Base-by-base conservation (phyloP, 2,329 filamentous ascomycete species). In the Phialocephala subalpina region DNA sequence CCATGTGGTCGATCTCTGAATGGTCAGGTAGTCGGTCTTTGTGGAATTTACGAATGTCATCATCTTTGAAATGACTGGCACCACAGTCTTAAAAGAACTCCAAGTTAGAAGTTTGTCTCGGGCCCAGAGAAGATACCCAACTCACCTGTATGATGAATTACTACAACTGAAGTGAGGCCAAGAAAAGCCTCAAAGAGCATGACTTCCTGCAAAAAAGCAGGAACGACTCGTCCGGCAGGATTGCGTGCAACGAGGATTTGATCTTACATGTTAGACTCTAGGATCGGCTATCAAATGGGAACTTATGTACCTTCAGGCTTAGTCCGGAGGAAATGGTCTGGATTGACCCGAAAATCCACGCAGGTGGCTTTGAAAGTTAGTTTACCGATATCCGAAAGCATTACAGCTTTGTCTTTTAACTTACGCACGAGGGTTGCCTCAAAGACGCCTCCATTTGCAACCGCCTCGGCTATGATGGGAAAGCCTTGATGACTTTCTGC, bases 61-160 rank as follows among this genome's bases (percentile, higher is more conserved):
- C 25, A n/a, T 56, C n/a, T 33, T 56, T 56, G 52, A 56, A 56
- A n/a, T 56, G 52, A 33, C 52, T 56, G 6, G 52, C 52, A 14
- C 52, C 52, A n/a, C 52, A 56, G 25, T 56, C 52, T 56, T 18
- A 33, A 56, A 33, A 33, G 22, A 27, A 33, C 25, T 56, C 52
- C n/a, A 4, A 33, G 52, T 56, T 56, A 56, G 52, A n/a, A 9
- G 6, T 33, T 56, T 33, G 27, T 5, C 35, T 6, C 25, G 14
- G 35, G 14, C 35, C 7, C 35, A 14, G n/a, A 16, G 8, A 27
- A 3, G 27, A 56, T 56, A 9, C 18, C 3, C 2, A 33, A 27
- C 52, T 56, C 7, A 56, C 52, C 52, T 56, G 52, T 56, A n/a
- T 56, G 52, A 56, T 56, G 52, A 33, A 56, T 56, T 18, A 56